Conservation (phyloP, 2,329 filamentous ascomycete species). For the Aspergillus terreus region DNA sequence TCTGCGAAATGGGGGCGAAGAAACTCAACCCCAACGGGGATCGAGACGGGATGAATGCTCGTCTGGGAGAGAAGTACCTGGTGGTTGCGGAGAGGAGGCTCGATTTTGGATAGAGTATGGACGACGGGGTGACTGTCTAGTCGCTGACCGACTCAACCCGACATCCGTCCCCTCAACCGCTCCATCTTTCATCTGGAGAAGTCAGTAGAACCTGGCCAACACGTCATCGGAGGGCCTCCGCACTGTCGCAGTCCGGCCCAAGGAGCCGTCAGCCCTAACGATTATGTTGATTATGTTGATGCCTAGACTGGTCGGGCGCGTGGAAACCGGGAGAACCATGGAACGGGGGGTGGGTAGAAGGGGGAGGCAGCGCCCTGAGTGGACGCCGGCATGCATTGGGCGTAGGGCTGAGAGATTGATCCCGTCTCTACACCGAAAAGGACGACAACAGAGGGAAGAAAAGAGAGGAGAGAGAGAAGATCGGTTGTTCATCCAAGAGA, state of each 20-base stretch:
- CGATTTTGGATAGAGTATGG: constrained; percentile 9
- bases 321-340: background rate
- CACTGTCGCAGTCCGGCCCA: background rate
- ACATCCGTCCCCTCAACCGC: no score
- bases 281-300: background rate
- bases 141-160: no score
- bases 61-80: constrained; percentile 51
- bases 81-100: constrained; percentile 42
- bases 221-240: background rate
- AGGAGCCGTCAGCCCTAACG: background rate
- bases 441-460: no score
- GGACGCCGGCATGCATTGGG: background rate
- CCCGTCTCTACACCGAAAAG: no score
- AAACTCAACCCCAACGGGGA: constrained; percentile 49
- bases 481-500: no score
- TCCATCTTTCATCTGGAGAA: no score
- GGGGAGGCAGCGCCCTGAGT: background rate
- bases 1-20: constrained; percentile 87
- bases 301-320: background rate
- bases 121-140: no score
- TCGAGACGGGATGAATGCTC: constrained; percentile 37
- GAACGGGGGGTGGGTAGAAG: background rate
- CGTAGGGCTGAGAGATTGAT: no score
- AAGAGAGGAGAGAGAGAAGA: no score
- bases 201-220: background rate